Evolutionary conservation across 805 yeast genomes (phyloP).

Genomic region (Candida parachauliodes): DNA sequence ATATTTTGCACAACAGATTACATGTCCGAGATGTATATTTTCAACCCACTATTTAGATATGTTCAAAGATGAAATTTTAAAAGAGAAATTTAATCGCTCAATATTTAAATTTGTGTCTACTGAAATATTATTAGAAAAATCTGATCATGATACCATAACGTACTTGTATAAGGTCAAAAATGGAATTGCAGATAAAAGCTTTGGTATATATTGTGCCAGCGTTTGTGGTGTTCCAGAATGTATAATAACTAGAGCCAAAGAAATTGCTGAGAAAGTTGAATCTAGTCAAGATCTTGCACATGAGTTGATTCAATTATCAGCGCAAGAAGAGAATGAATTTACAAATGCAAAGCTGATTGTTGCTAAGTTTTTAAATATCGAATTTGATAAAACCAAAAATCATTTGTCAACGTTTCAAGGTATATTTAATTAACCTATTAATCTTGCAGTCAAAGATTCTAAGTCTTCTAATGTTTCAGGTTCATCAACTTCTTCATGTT

Average conservation of each 20-base stretch:
- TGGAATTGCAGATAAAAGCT: slow-evolving; percentile 9
- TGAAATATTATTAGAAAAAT: slow-evolving; percentile 5
- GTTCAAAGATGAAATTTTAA: slow-evolving; percentile 16
- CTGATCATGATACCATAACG: slow-evolving; percentile 3
- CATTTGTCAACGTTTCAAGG: not conserved
- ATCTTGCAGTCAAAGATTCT: slow-evolving; percentile 74
- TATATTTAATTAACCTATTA: slow-evolving; percentile 22
- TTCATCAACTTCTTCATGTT: slow-evolving; percentile 64
- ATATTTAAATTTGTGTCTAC: not conserved
- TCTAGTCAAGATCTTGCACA: slow-evolving; percentile 1
- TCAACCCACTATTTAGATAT: slow-evolving; percentile 46
- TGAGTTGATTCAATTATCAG: slow-evolving; percentile 6
- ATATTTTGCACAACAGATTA: slow-evolving; percentile 14
- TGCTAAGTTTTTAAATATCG: slow-evolving; percentile 5
- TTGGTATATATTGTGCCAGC: slow-evolving; percentile 11
- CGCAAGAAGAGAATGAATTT: slow-evolving; percentile 5
- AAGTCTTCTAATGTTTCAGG: slow-evolving; percentile 92
- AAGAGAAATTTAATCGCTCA: not conserved
- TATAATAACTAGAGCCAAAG: slow-evolving; percentile 8
- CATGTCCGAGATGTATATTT: slow-evolving; percentile 24
- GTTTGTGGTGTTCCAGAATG: slow-evolving; percentile 5
- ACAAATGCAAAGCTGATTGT: slow-evolving; percentile 6
- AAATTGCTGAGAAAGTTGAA: slow-evolving; percentile 5
- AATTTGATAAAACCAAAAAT: too few species aligned
- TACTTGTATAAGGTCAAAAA: slow-evolving; percentile 5